These are phyloP conservation scores for Diplodia mutila DNA, from an alignment of 2,329 filamentous ascomycete genomes.

Conservation along the genomic window DNA sequence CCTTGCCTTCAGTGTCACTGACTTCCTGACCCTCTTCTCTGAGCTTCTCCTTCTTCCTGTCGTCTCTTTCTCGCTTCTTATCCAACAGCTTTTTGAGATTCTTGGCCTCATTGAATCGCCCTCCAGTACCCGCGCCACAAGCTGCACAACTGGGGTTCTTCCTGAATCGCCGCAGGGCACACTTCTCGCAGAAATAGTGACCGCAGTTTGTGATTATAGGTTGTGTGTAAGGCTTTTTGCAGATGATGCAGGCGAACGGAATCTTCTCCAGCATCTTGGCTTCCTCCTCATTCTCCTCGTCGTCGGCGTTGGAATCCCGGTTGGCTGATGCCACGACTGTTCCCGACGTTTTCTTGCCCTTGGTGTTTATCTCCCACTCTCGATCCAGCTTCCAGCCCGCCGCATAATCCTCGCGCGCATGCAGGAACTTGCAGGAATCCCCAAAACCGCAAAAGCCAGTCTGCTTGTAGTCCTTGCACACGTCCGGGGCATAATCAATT, in stretches of 20 bases:
- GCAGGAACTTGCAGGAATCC: conserved; percentile 81
- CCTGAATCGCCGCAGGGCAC: conserved; percentile 82
- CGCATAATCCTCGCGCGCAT: conserved; percentile 77
- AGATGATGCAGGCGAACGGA: conserved; percentile 88
- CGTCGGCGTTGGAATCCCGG: conserved; percentile 46
- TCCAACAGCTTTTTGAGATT: conserved; percentile 80
- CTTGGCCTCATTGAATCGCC: conserved; percentile 88
- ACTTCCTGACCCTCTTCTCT: conserved; percentile 59
- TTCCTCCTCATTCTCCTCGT: conserved; percentile 62
- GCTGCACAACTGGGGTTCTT: conserved; percentile 86
- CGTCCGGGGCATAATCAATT: conserved; percentile 88
- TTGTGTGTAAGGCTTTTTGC: conserved; percentile 74
- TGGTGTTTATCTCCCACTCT: conserved; percentile 88
- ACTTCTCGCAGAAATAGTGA: conserved; percentile 94
- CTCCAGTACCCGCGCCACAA: conserved; percentile 82
- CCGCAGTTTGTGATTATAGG: conserved; percentile 89
- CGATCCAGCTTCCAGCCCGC: conserved; percentile 94
- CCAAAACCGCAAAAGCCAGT: conserved; percentile 69
- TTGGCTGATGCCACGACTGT: conserved; percentile 63
- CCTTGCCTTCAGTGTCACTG: conserved; percentile 49
- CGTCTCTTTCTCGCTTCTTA: conserved; percentile 66
- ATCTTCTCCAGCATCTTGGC: conserved; percentile 78
- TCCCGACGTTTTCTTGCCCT: conserved; percentile 58
- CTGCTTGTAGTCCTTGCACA: conserved; percentile 93
- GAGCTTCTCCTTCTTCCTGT: conserved; percentile 60